phyloP scores from a whole-genome alignment of 2,329 filamentous ascomycete species.

The Didymella glomerata region DNA sequence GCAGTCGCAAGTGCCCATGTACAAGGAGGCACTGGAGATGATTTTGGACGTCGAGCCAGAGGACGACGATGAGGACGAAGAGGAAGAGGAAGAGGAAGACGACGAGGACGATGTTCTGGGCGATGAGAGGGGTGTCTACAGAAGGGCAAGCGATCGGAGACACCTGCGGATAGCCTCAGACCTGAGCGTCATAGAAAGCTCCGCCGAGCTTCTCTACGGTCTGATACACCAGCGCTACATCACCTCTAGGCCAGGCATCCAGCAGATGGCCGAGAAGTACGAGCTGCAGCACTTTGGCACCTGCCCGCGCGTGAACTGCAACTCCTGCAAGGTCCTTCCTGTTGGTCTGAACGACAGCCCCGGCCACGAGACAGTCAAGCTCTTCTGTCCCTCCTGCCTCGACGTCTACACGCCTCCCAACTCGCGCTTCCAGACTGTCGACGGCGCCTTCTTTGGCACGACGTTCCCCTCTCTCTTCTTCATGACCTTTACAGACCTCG shows the following conservation, averaged over 20 bases:
- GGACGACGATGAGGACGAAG: conserved; percentile 87
- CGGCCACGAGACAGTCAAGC: conserved; percentile 95
- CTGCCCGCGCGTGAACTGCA: conserved; percentile 94
- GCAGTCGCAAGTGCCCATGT: conserved; percentile 95
- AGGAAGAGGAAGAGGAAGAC: conserved; percentile 72
- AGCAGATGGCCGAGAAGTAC: conserved; percentile 99
- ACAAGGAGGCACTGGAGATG: conserved; percentile 99
- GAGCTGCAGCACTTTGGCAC: conserved; percentile 94
- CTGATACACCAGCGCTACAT: conserved; percentile 99
- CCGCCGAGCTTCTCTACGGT: conserved; percentile 97
- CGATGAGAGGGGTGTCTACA: conserved; percentile 64
- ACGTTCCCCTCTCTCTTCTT: conserved; percentile 98
- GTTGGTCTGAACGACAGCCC: conserved; percentile 95
- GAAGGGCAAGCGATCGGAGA: conserved; percentile 63
- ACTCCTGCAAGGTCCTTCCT: conserved; percentile 86
- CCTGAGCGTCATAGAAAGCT: conserved; percentile 93
- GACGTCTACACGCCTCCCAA: conserved; percentile 98
- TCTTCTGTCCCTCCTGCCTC: conserved; percentile 95
- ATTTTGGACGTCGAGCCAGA: conserved; percentile 98
- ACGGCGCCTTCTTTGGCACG: conserved; percentile 97
- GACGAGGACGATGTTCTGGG: conserved; percentile 59
- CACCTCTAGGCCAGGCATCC: conserved; percentile 92
- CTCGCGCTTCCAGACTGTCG: conserved; percentile 95
- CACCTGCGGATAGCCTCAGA: conserved; percentile 90
- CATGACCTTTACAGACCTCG: conserved; percentile 97